Percentiles rank a stretch among this genome's conserved stretches.
Evolutionary conservation across 257 asterid species (phyloP).

Genomic region (Linderniella brevidens): DNA sequence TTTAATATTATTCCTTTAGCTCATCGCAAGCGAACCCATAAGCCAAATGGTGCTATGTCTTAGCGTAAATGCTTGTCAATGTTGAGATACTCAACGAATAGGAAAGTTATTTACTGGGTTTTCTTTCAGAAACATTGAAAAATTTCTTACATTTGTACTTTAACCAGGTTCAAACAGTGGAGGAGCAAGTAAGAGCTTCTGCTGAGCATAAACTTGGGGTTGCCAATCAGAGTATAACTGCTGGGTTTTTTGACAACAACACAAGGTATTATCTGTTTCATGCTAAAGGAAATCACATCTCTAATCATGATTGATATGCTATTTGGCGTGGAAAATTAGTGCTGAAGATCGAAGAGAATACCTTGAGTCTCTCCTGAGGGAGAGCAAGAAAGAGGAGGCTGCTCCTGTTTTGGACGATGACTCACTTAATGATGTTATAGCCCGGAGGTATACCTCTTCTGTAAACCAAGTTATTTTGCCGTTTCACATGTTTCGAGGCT

Average conservation of each 20-base stretch:
- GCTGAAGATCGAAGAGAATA: slow-evolving; percentile 99
- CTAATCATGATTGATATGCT: slow-evolving; percentile 9
- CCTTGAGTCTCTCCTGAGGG: slow-evolving; percentile 94
- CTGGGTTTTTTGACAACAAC: slow-evolving; percentile 96
- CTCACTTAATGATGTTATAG: slow-evolving; percentile 82
- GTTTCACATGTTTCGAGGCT: no score
- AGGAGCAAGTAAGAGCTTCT: slow-evolving; percentile 98
- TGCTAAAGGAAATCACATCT: not conserved
- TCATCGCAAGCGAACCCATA: no score
- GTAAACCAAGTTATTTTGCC: no score
- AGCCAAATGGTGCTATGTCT: no score
- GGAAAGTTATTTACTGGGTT: no score
- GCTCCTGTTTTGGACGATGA: slow-evolving; percentile 94
- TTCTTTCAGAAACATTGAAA: no score
- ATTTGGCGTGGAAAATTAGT: slow-evolving; percentile 22
- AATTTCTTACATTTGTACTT: not conserved
- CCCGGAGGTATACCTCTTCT: slow-evolving; percentile 53
- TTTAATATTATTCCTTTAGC: no score
- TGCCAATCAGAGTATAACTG: slow-evolving; percentile 99
- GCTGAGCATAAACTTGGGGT: slow-evolving; percentile 99
- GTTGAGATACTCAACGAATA: no score
- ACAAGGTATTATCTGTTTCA: slow-evolving; percentile 41
- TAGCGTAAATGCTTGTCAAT: no score
- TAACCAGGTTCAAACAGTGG: slow-evolving; percentile 84
- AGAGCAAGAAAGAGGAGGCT: slow-evolving; percentile 90